A percentile compares a stretch with the other conserved stretches of the same genome.
Conservation (phyloP, 2,329 filamentous ascomycete genomes). For the Cadophora sp. region DNA sequence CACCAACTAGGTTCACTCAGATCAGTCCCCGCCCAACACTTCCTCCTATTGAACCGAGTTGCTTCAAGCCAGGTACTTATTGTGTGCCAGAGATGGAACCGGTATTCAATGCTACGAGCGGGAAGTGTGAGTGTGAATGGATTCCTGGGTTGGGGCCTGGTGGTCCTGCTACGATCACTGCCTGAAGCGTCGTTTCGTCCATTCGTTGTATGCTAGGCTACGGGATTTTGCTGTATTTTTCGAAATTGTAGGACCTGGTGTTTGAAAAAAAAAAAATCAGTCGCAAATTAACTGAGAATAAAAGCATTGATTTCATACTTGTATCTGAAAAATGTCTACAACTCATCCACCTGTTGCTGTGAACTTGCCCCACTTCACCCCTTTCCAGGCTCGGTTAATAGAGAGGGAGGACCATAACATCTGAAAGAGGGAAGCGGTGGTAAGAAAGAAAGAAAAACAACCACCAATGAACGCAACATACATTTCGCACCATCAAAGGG, state of each 20-base stretch:
- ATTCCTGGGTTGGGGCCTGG: conserved; percentile 20
- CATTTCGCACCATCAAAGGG: too few relatives aligned
- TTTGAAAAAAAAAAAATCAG: not conserved
- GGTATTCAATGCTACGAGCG: conserved; percentile 19
- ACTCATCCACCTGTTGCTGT: not conserved
- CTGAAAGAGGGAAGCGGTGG: not conserved
- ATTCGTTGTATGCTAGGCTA: not conserved
- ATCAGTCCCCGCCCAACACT: not conserved
- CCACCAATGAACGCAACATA: too few relatives aligned
- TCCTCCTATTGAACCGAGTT: not conserved
- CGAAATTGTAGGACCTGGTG: not conserved
- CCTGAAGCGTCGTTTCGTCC: not conserved
- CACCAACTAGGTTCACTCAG: not conserved
- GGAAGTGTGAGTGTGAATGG: conserved; percentile 25
- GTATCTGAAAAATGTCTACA: too few relatives aligned
- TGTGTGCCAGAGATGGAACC: conserved; percentile 27
- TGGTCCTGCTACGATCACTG: conserved; percentile 6
- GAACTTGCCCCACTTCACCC: not conserved
- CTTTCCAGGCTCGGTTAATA: not conserved
- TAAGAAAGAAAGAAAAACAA: not conserved
- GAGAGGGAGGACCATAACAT: not conserved
- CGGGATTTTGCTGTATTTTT: not conserved
- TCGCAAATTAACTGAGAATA: not conserved
- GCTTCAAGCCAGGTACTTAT: not conserved
- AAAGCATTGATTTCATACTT: not conserved